These are phyloP conservation scores for Picocystis salinarum DNA, from an alignment of 139 green algal genomes.

Conservation along the genomic window DNA sequence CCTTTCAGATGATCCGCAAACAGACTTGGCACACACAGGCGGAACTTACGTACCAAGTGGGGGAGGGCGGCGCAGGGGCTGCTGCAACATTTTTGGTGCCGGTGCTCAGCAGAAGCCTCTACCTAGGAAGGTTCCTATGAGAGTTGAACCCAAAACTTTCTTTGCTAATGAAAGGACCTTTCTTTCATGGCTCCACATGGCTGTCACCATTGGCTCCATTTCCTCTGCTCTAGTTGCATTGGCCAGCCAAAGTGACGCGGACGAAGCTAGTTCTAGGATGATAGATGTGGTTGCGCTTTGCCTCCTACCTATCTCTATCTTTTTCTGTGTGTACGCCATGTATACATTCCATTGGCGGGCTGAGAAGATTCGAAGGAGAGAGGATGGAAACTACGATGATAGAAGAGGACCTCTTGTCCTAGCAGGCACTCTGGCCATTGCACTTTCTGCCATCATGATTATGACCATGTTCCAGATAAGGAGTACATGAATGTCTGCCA, in stretches of 20 bases:
- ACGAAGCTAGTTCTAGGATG: no score
- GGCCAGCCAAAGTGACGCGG: neutral
- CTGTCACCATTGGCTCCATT: constrained; percentile 27
- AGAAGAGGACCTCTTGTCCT: constrained; percentile 45
- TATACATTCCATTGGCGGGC: constrained; percentile 58
- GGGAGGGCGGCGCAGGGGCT: no score
- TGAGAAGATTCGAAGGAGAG: constrained; percentile 51
- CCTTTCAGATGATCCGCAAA: no score
- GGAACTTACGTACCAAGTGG: no score
- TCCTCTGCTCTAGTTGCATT: neutral
- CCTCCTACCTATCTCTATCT: constrained; percentile 53
- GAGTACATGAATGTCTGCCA: no score
- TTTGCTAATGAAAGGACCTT: constrained; percentile 96
- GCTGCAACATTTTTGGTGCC: no score
- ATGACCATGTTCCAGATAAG: constrained; percentile 29
- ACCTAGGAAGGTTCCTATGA: constrained; percentile 34
- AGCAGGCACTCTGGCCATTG: constrained; percentile 34
- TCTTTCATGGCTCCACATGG: constrained; percentile 88
- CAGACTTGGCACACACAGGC: no score
- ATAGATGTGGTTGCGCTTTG: no score
- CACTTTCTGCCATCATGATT: constrained; percentile 33
- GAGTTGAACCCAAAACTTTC: constrained; percentile 88
- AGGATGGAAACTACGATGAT: constrained; percentile 67
- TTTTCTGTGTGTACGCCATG: constrained; percentile 63
- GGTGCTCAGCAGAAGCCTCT: no score